phyloP scores from a whole-genome alignment of 345 rosid genomes.

The Psidium guajava region DNA sequence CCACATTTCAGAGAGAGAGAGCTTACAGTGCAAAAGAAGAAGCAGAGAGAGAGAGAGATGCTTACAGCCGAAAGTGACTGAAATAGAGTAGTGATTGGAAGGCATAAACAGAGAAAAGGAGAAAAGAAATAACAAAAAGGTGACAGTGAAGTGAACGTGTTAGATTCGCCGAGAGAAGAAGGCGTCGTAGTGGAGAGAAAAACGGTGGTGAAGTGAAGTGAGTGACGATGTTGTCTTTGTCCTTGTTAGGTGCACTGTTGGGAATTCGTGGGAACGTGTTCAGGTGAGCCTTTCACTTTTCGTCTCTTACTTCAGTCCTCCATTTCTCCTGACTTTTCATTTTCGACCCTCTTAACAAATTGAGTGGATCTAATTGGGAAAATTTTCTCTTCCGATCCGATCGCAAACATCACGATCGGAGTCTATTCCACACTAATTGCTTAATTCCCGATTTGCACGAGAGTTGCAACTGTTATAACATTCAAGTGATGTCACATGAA shows the following conservation, averaged over 20 bases:
- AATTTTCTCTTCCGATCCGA: not conserved
- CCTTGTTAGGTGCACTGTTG: not conserved
- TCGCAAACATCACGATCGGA: not conserved
- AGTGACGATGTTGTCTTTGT: not conserved
- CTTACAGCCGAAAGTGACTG: not conserved
- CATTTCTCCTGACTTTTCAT: not conserved
- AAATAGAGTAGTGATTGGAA: not conserved
- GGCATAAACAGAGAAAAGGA: not conserved
- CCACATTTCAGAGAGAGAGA: not conserved
- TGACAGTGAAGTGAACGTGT: not conserved
- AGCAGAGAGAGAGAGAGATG: not conserved
- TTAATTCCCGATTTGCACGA: not conserved
- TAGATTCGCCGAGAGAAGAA: not conserved
- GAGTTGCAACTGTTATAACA: not conserved
- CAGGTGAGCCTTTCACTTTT: not conserved
- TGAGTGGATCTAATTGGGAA: too few species aligned
- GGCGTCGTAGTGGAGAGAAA: not conserved
- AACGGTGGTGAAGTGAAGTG: not conserved
- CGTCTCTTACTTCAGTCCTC: not conserved
- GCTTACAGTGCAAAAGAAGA: not conserved
- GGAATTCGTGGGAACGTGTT: not conserved
- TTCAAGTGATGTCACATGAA: not conserved
- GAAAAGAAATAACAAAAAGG: not conserved
- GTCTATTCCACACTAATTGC: not conserved
- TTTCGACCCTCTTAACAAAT: not conserved